Evolutionary conservation across 2,329 filamentous ascomycete genomes (phyloP).

Genomic region (Blumeria graminis): DNA sequence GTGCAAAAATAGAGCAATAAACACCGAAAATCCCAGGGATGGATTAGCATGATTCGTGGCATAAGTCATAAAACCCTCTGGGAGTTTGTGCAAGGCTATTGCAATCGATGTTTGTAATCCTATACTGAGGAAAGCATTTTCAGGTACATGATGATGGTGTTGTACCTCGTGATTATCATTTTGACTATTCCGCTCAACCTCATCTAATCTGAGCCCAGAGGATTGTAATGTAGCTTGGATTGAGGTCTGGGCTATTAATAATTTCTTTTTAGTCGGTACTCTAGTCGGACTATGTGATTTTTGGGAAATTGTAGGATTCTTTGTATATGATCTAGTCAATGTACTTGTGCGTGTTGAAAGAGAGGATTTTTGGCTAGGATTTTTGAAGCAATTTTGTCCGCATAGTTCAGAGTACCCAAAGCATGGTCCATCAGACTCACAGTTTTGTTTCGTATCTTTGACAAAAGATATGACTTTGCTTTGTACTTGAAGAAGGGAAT

Average conservation of each 20-base stretch:
- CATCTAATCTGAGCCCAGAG: conserved; percentile 1
- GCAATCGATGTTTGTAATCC: conserved; percentile 91
- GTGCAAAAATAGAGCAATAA: conserved; percentile 89
- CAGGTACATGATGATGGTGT: conserved; percentile 86
- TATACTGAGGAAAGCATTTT: conserved; percentile 81
- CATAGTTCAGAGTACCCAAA: conserved; percentile 42
- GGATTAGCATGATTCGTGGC: conserved; percentile 94
- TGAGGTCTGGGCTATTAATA: background rate
- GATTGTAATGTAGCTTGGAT: background rate
- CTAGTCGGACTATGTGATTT: background rate
- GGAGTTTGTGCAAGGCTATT: conserved; percentile 88
- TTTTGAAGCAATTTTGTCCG: conserved; percentile 40
- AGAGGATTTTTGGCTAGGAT: conserved; percentile 16
- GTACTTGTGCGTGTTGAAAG: conserved; percentile 1
- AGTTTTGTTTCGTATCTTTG: conserved; percentile 37
- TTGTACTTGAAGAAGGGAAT: conserved; percentile 29
- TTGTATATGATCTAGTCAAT: background rate
- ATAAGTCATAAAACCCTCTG: conserved; percentile 72
- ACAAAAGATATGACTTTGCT: conserved; percentile 38
- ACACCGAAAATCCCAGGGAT: conserved; percentile 67
- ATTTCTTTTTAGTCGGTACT: background rate
- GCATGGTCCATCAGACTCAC: conserved; percentile 34
- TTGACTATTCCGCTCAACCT: conserved; percentile 1
- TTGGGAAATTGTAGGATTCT: background rate
- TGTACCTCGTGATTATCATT: conserved; percentile 11